These are phyloP conservation scores for Blastocystis sp. DNA, from an alignment of 352 stramenopile species.

Conservation along the genomic window DNA sequence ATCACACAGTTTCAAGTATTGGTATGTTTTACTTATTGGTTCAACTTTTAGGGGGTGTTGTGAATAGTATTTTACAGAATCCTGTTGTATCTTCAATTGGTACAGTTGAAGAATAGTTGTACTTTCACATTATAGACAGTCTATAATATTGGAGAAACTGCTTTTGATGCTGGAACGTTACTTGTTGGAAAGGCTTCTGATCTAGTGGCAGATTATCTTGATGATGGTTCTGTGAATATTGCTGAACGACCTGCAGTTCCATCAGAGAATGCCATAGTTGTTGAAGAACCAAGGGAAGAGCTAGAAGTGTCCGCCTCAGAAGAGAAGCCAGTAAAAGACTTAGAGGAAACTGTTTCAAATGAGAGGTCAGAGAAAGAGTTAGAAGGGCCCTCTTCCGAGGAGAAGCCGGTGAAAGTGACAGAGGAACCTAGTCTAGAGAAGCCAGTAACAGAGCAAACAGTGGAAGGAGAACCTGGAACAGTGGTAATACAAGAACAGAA, in stretches of 20 bases:
- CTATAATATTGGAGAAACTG: neutral
- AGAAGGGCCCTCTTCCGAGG: neutral
- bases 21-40: neutral
- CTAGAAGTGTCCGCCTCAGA: neutral
- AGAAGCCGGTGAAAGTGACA: neutral
- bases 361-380: neutral
- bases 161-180: neutral
- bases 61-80: neutral
- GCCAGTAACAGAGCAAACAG: neutral
- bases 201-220: neutral
- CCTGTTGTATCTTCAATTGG: neutral
- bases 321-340: neutral
- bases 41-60: neutral
- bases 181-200: neutral
- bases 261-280: neutral
- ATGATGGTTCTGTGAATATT: neutral
- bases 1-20: neutral
- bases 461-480: neutral
- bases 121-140: neutral
- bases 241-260: no score
- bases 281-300: neutral
- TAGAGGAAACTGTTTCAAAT: neutral
- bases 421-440: neutral
- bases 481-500: neutral
- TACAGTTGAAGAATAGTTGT: neutral